Base-by-base conservation (phyloP, 176 grass and related monocot species). In the Carex scoparia region DNA sequence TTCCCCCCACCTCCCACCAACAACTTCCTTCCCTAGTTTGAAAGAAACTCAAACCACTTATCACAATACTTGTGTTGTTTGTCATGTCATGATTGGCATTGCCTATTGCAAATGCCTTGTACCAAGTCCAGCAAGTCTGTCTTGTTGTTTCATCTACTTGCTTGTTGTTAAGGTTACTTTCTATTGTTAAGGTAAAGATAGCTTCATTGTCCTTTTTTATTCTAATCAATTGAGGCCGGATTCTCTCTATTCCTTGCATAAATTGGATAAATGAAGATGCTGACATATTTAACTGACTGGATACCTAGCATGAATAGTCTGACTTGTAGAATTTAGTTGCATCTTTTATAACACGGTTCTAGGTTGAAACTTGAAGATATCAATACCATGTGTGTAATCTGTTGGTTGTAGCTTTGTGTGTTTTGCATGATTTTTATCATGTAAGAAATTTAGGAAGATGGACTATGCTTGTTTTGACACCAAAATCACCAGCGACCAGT, bases 1-100 rank as follows among this genome's bases (percentile, higher is more conserved):
- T 91, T 81, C 32, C 84, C 80, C 66, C 81, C 71, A 60, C 55
- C 67, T 49, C 78, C 65, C 30, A 85, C 67, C 83, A 86, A 85
- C 82, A 38, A 58, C 56, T 85, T 33, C 64, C 42, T n/a, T 16
- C 40, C 55, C 12, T 28, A 32, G 64, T 1, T 27, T 82, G 10
- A 44, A 67, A 55, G 74, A 82, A 81, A 57, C 27, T 55, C 57
- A 77, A 14, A 60, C 16, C 27, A 51, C 46, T 76, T 76, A 54
- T 30, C 0, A 42, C 23, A 31, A 62, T 3, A 69, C 18, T 65
- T 42, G 38, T 15, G 60, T 9, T 11, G 33, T 35, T 69, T 70
- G 33, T 61, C 23, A 4, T 71, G 14, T 65, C 73, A 64, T 62
- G 55, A 61, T 58, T 19, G 70, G 49, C 74, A 78, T 78, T 78